Percentiles rank a stretch among this genome's conserved stretches.
phyloP scores from a whole-genome alignment of 23 red algal genomes.

The Cyanidiococcus yangmingshanensis region DNA sequence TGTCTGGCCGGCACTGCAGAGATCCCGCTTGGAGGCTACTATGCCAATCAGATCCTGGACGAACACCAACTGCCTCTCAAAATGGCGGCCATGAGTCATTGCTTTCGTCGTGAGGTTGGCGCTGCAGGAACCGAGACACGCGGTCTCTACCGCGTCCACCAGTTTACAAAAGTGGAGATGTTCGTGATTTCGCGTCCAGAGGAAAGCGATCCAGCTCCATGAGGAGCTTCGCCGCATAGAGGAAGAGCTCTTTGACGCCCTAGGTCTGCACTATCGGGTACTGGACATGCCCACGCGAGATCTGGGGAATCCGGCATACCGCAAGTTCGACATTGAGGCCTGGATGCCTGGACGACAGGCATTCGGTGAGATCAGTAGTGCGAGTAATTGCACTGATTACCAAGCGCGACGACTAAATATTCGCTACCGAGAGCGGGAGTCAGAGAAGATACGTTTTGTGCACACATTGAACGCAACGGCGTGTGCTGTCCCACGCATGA shows the following conservation, averaged over 20 bases:
- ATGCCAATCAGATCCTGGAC: conserved; percentile 68
- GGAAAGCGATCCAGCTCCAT: conserved; percentile 51
- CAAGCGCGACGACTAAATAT: conserved; percentile 90
- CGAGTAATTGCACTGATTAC: conserved; percentile 96
- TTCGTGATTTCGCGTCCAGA: conserved; percentile 62
- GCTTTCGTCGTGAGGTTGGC: conserved; percentile 93
- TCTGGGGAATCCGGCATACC: conserved; percentile 84
- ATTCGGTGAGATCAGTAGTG: conserved; percentile 85
- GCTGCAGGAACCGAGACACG: conserved; percentile 62
- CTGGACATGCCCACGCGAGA: conserved; percentile 95
- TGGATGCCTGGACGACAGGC: conserved; percentile 91
- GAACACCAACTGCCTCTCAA: conserved; percentile 62
- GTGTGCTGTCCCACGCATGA: conserved; percentile 90
- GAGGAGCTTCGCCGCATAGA: conserved; percentile 69
- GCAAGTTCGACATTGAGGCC: conserved; percentile 98
- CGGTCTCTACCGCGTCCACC: conserved; percentile 96
- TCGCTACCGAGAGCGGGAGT: conserved; percentile 46
- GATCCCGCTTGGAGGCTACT: conserved; percentile 84
- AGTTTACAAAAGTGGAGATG: conserved; percentile 98
- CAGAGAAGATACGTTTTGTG: conserved; percentile 33
- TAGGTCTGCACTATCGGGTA: conserved; percentile 75
- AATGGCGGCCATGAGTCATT: conserved; percentile 90
- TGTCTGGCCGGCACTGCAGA: conserved; percentile 96
- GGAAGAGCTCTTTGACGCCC: conserved; percentile 49
- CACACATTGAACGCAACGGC: conserved; percentile 96